Conservation (phyloP, 2,329 filamentous ascomycete species). For the Aspergillus oerlinghausenensis region DNA sequence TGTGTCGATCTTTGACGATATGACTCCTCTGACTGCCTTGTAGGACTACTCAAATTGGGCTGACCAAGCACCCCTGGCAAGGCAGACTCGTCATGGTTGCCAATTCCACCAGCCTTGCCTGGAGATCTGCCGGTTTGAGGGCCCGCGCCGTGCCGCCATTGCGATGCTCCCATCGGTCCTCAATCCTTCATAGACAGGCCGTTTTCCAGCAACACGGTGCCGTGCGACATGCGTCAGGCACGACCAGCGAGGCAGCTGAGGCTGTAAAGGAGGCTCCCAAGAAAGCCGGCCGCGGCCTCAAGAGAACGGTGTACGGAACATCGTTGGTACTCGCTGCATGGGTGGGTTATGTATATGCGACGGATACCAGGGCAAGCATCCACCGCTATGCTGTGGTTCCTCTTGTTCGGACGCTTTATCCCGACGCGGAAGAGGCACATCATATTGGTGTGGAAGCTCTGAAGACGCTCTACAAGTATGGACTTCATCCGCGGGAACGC, state of each 20-base stretch:
- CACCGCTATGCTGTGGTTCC: conserved; percentile 62
- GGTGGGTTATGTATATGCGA: conserved; percentile 62
- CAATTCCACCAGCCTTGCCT: conserved; percentile 20
- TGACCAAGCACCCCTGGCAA: background rate
- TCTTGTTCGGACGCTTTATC: conserved; percentile 37
- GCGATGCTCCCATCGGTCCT: conserved; percentile 22
- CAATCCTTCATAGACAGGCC: conserved; percentile 4
- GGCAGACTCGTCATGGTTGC: conserved; percentile 17
- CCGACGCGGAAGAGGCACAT: conserved; percentile 77
- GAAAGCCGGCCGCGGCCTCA: conserved; percentile 24
- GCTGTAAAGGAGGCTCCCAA: conserved; percentile 18
- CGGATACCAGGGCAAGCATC: conserved; percentile 67
- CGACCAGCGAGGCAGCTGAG: conserved; percentile 4
- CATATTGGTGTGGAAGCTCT: conserved; percentile 68
- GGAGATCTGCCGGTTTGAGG: conserved; percentile 21
- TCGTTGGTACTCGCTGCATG: conserved; percentile 47
- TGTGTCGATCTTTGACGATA: background rate
- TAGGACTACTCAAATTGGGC: background rate
- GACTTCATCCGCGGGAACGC: conserved; percentile 78
- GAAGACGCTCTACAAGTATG: conserved; percentile 67
- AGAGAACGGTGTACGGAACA: conserved; percentile 42
- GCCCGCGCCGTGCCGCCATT: conserved; percentile 20
- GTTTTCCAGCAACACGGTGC: background rate
- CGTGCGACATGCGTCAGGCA: conserved; percentile 14
- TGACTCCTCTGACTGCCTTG: background rate